These are phyloP conservation scores for Aspergillus funiculosus DNA, from an alignment of 495 filamentous ascomycete species.

Conservation along the genomic window DNA sequence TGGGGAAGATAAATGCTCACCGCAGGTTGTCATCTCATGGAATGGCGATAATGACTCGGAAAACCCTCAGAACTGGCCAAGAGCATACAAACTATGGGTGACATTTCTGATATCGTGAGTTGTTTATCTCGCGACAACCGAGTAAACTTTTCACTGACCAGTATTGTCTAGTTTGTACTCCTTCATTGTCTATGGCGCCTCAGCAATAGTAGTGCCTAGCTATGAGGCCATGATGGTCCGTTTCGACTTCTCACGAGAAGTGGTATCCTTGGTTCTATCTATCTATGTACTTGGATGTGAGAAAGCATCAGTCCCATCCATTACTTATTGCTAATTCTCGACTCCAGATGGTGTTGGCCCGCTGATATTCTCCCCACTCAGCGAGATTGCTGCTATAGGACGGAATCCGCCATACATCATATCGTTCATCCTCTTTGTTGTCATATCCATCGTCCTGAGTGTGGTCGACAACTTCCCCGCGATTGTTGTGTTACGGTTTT, in stretches of 20 bases:
- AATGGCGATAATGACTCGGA: conserved; percentile 30
- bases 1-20: too few species aligned
- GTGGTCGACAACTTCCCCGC: conserved; percentile 46
- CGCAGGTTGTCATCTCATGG: conserved; percentile 19
- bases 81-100: conserved; percentile 28
- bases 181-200: conserved; percentile 20
- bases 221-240: conserved; percentile 18
- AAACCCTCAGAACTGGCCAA: conserved; percentile 41
- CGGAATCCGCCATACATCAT: conserved; percentile 45
- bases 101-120: conserved; percentile 2
- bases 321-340: too few species aligned
- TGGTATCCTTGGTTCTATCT: conserved; percentile 38
- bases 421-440: conserved; percentile 46
- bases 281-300: conserved; percentile 46
- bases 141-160: too few species aligned
- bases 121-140: too few species aligned
- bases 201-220: conserved; percentile 11
- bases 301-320: too few species aligned
- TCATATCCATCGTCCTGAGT: conserved; percentile 44
- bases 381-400: conserved; percentile 47
- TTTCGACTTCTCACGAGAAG: conserved; percentile 29
- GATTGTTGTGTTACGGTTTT: conserved; percentile 49
- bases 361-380: conserved; percentile 46
- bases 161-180: conserved; percentile 19
- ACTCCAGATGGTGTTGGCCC: conserved; percentile 36